Evolutionary conservation across 371 early-diverging fungal species (phyloP).

Genomic region (Mucor indicus): DNA sequence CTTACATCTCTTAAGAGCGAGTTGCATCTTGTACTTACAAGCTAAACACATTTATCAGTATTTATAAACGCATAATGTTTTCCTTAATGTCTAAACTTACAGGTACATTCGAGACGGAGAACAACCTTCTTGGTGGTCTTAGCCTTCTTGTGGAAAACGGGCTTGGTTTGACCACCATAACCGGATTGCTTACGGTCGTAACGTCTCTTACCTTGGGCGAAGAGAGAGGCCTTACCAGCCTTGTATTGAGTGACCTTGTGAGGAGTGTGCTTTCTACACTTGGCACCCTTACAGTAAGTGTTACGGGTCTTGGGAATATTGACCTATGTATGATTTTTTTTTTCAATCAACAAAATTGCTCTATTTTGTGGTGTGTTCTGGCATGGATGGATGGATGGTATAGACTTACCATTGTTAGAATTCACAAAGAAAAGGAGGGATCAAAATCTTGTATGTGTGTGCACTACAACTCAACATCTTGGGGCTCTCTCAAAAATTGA

Average conservation of each 20-base stretch:
- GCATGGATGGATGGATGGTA: no score
- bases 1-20: conserved; percentile 98
- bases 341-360: background rate
- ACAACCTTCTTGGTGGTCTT: conserved; percentile 99
- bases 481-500: no score
- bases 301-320: conserved; percentile 98
- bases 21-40: conserved; percentile 97
- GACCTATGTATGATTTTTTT: conserved; percentile 58
- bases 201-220: conserved; percentile 90
- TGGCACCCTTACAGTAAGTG: conserved; percentile 96
- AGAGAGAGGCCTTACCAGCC: conserved; percentile 98
- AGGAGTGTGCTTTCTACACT: conserved; percentile 97
- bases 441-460: no score
- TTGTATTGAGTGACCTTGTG: conserved; percentile 99
- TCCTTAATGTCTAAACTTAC: conserved; percentile 3
- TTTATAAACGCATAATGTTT: background rate
- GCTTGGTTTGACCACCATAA: conserved; percentile 99
- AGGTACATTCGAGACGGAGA: conserved; percentile 96
- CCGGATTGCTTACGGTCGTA: conserved; percentile 81
- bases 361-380: background rate
- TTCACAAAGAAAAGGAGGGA: no score
- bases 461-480: no score
- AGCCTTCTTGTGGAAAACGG: conserved; percentile 94
- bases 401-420: no score
- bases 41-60: conserved; percentile 22